These are phyloP conservation scores for Elsinoe necatrix DNA, from an alignment of 2,329 filamentous ascomycete genomes.

Conservation along the genomic window DNA sequence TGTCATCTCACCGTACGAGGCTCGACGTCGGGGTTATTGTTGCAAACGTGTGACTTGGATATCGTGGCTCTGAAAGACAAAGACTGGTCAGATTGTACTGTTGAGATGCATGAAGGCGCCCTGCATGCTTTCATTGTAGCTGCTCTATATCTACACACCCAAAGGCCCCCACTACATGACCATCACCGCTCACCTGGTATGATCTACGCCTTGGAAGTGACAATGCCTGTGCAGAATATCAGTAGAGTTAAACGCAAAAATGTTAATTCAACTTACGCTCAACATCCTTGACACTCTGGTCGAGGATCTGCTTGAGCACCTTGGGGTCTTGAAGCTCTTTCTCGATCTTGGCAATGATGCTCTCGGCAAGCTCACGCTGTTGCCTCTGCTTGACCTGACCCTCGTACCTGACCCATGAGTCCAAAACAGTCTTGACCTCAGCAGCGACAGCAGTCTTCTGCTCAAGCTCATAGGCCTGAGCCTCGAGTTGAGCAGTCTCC, in stretches of 20 bases:
- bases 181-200: conserved; percentile 9
- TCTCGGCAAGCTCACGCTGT: conserved; percentile 89
- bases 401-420: conserved; percentile 99
- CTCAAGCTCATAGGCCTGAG: conserved; percentile 93
- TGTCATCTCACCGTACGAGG: no score
- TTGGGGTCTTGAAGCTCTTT: conserved; percentile 99
- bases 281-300: conserved; percentile 91
- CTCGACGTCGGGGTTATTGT: no score
- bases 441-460: conserved; percentile 85
- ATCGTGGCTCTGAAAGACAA: not conserved
- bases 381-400: conserved; percentile 97
- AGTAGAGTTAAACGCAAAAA: not conserved
- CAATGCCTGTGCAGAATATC: not conserved
- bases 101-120: not conserved
- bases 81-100: not conserved
- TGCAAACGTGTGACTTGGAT: no score
- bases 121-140: not conserved
- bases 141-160: conserved; percentile 12
- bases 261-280: conserved; percentile 62
- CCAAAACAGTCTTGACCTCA: conserved; percentile 91
- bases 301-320: conserved; percentile 91
- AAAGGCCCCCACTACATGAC: not conserved
- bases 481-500: conserved; percentile 96
- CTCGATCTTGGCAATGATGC: conserved; percentile 91
- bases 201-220: conserved; percentile 10